Base-by-base conservation (phyloP, 2,329 filamentous ascomycete species). In the Colletotrichum sidae region DNA sequence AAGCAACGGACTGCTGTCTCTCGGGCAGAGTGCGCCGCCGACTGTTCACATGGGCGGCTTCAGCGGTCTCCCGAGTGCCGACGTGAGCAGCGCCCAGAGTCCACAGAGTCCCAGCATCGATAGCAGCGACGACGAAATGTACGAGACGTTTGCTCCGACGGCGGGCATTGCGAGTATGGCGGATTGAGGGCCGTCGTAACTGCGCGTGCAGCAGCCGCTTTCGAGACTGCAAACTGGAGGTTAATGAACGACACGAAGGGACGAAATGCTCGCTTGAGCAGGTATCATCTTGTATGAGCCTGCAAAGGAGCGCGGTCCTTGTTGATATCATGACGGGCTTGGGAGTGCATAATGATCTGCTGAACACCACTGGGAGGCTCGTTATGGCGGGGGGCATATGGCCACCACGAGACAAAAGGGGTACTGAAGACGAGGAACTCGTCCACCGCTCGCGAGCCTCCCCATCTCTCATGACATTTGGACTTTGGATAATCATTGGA, bases 101-200 rank as follows among this genome's bases (percentile, higher is more conserved):
- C 85, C 85, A 8, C 75, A 77, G 62, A 83, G 80, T 55, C 78
- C 77, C 38, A 81, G 79, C 41, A 80, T 79, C 17, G 84, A 84
- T 50, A 86, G 81, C 68, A 86, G 83, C 60, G 86, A 87, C 55
- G 86, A 88, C 50, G 83, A 82, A 10, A 84, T 86, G 76, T 86
- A 86, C 67, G 84, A 85, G 7, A 78, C 74, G 12, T 79, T 78
- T 65, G 77, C 74, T 6, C 75, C 76, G 3, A 77, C 72, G 57
- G 70, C 74, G 8, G 77, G 76, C 4, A 73, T 77, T 70, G 74
- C 74, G 8, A 71, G 70, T 7, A 71, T 73, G 70, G 70, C 69
- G 49, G 72, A 72, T 53, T 64, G 45, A 67, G 15, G 51, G 37
- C 33, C 25, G 53, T 49, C 45, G 45, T 45, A 47, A 41, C 49